Percentiles rank a stretch among this genome's conserved stretches.
phyloP scores from a whole-genome alignment of 208 protist genomes.

The Balamuthia mandrillaris region DNA sequence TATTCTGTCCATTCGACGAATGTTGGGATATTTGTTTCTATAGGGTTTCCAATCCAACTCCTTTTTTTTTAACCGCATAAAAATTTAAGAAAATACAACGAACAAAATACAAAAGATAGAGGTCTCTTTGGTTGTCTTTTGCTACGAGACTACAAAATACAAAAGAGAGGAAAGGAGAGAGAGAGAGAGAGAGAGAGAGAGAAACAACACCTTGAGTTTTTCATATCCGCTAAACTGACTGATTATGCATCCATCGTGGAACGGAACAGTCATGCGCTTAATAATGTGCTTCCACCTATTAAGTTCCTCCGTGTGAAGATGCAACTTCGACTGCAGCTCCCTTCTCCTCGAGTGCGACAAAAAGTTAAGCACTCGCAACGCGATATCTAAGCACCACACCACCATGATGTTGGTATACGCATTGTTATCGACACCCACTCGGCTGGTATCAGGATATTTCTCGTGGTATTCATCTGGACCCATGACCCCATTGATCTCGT shows the following conservation, averaged over 20 bases:
- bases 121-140: no score
- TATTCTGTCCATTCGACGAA: conserved; percentile 45
- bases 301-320: conserved; percentile 30
- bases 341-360: background rate
- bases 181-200: background rate
- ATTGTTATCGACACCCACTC: conserved; percentile 44
- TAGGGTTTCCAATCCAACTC: conserved; percentile 40
- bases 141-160: no score
- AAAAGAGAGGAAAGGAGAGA: no score
- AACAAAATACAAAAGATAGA: no score
- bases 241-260: conserved; percentile 32
- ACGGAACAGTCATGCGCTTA: conserved; percentile 34
- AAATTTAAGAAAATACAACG: no score
- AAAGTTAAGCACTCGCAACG: conserved; percentile 37
- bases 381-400: conserved; percentile 49
- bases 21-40: conserved; percentile 34
- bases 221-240: conserved; percentile 48
- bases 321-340: background rate
- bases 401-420: conserved; percentile 62
- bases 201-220: background rate
- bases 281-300: conserved; percentile 41
- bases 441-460: conserved; percentile 37
- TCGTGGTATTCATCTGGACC: conserved; percentile 60
- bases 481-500: conserved; percentile 46
- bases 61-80: background rate